phyloP scores from a whole-genome alignment of 345 rosid genomes.

The Euphorbia pulcherrima region DNA sequence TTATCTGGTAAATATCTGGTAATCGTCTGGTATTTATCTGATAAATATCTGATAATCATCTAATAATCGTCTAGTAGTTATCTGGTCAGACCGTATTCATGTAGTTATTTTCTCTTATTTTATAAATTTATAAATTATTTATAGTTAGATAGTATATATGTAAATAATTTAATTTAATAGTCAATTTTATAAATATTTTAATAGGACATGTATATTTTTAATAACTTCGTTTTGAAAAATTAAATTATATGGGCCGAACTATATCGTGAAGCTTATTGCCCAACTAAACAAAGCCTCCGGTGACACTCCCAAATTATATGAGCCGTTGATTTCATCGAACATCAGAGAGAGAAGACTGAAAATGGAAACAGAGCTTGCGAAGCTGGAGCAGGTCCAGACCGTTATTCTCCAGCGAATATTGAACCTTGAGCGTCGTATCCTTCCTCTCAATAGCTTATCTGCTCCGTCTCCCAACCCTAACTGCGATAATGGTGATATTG shows the following conservation, averaged over 20 bases:
- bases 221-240: too few species aligned
- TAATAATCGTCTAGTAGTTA: too few species aligned
- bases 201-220: too few species aligned
- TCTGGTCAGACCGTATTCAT: too few species aligned
- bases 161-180: too few species aligned
- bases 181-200: too few species aligned
- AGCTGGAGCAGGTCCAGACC: constrained; percentile 57
- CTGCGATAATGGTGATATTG: constrained; percentile 33
- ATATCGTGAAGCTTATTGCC: not conserved
- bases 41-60: too few species aligned
- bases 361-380: constrained; percentile 45
- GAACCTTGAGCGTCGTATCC: constrained; percentile 37
- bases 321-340: not conserved
- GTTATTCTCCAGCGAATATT: constrained; percentile 53
- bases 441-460: constrained; percentile 26
- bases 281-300: not conserved
- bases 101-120: too few species aligned
- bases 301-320: not conserved
- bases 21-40: too few species aligned
- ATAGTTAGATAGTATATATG: too few species aligned
- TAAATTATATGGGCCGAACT: not conserved
- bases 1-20: too few species aligned
- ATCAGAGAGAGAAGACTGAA: not conserved
- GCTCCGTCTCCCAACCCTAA: constrained; percentile 9
- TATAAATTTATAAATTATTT: too few species aligned